Evolutionary conservation across 306 rosid genomes (phyloP).

Genomic region (Glycine tomentella): DNA sequence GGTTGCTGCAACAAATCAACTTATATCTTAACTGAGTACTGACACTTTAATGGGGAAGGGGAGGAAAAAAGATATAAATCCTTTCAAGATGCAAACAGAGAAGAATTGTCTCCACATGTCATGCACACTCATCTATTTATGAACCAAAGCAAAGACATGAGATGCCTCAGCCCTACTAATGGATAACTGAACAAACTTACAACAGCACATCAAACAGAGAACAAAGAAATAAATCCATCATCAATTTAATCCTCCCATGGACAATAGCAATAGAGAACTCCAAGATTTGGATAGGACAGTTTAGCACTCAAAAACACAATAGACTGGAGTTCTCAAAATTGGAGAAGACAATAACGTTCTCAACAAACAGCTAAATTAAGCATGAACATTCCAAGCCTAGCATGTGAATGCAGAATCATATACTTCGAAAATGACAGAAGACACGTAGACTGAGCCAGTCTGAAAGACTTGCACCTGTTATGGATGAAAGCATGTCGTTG

Average conservation of each 20-base stretch:
- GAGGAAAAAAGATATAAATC: slow-evolving; percentile 9
- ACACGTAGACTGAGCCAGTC: slow-evolving; percentile 10
- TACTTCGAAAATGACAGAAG: slow-evolving; percentile 12
- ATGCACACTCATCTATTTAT: neutral
- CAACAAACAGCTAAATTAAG: slow-evolving; percentile 24
- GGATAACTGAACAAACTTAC: slow-evolving; percentile 8
- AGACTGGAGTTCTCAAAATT: slow-evolving; percentile 31
- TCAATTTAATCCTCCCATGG: neutral
- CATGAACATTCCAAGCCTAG: slow-evolving; percentile 20
- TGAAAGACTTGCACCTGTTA: slow-evolving; percentile 72
- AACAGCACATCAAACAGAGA: slow-evolving; percentile 11
- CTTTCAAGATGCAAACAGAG: slow-evolving; percentile 5
- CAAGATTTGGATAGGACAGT: slow-evolving; percentile 12
- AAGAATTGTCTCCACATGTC: slow-evolving; percentile 6
- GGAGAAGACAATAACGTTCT: slow-evolving; percentile 1
- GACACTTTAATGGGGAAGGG: neutral
- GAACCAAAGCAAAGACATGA: slow-evolving; percentile 15
- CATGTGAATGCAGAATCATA: slow-evolving; percentile 36
- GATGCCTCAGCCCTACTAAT: slow-evolving; percentile 26
- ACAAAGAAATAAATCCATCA: slow-evolving; percentile 26
- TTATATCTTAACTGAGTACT: neutral
- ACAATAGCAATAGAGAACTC: slow-evolving; percentile 15
- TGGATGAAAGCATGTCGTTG: slow-evolving; percentile 72
- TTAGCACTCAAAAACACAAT: slow-evolving; percentile 14
- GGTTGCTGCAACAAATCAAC: slow-evolving; percentile 9